A percentile compares a stretch with the other conserved stretches of the same genome.
These are phyloP conservation scores for Ogataea paradorogensis DNA, from an alignment of 805 yeast species.

Conservation along the genomic window DNA sequence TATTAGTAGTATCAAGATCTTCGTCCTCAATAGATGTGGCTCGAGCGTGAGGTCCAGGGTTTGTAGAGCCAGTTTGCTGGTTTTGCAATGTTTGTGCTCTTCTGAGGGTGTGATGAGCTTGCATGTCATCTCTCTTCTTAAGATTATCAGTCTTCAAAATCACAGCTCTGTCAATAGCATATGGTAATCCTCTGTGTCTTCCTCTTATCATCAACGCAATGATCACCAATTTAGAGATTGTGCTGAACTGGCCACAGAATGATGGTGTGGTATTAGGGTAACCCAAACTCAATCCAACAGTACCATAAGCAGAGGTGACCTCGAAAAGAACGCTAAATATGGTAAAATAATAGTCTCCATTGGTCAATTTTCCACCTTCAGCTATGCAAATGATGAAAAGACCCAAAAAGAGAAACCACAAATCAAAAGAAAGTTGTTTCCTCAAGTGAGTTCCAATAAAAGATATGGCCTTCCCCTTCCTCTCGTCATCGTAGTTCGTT, in stretches of 20 bases:
- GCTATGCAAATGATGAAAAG: constrained; percentile 82
- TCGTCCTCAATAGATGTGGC: constrained; percentile 15
- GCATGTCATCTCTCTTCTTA: constrained; percentile 57
- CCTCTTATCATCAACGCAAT: constrained; percentile 93
- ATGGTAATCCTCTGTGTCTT: constrained; percentile 94
- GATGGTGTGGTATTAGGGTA: constrained; percentile 68
- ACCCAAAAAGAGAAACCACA: constrained; percentile 91
- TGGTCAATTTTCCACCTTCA: constrained; percentile 63
- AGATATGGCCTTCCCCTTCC: constrained; percentile 46
- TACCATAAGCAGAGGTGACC: constrained; percentile 92
- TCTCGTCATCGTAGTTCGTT: constrained; percentile 34
- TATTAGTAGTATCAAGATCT: constrained; percentile 1
- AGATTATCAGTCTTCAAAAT: constrained; percentile 73
- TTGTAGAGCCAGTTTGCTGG: constrained; percentile 6
- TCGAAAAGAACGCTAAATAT: constrained; percentile 80
- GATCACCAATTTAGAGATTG: constrained; percentile 76
- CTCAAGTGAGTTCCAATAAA: constrained; percentile 86
- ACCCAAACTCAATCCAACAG: constrained; percentile 90
- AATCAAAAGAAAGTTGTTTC: constrained; percentile 86
- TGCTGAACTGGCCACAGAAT: constrained; percentile 66
- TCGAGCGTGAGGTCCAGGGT: constrained; percentile 13
- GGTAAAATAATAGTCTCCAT: constrained; percentile 47
- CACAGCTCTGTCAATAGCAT: constrained; percentile 89
- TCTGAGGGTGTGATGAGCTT: constrained; percentile 44
- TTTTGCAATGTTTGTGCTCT: constrained; percentile 26